Conservation (phyloP, 768 basidiomycete species). For the Cubamyces sp. region DNA sequence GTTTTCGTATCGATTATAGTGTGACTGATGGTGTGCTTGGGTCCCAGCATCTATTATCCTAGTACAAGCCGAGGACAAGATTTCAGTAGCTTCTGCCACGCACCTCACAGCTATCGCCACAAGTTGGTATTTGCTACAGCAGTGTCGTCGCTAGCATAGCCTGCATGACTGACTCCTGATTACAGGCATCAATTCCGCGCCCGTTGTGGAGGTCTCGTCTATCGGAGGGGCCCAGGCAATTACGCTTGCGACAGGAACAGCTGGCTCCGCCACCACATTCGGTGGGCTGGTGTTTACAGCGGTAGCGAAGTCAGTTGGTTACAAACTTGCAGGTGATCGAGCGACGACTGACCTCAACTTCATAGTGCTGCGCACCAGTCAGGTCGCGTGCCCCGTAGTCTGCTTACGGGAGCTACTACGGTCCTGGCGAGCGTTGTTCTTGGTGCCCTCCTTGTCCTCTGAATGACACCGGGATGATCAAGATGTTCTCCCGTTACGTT, state of each 20-base stretch:
- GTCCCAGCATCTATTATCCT: constrained; percentile 4
- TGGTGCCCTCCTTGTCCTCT: constrained; percentile 10
- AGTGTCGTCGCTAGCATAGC: no score
- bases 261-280: constrained; percentile 11
- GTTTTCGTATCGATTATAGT: no score
- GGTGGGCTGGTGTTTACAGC: constrained; percentile 11
- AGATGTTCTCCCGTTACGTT: no score
- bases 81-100: constrained; percentile 1
- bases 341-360: no score
- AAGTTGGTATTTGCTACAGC: neutral
- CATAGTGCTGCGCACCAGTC: neutral
- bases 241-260: constrained; percentile 19
- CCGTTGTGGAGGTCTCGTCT: constrained; percentile 18
- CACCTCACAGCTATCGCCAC: constrained; percentile 4
- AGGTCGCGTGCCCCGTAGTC: neutral
- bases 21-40: no score
- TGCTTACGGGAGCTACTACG: constrained; percentile 1
- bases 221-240: constrained; percentile 14
- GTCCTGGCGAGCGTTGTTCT: constrained; percentile 4
- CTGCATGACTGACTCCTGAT: no score
- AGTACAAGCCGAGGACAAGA: neutral
- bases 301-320: constrained; percentile 10
- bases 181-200: constrained; percentile 13
- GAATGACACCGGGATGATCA: neutral
- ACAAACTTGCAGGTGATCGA: neutral